These are phyloP conservation scores for Tripterygium wilfordii DNA, from an alignment of 177 flowering plant species.

Conservation along the genomic window DNA sequence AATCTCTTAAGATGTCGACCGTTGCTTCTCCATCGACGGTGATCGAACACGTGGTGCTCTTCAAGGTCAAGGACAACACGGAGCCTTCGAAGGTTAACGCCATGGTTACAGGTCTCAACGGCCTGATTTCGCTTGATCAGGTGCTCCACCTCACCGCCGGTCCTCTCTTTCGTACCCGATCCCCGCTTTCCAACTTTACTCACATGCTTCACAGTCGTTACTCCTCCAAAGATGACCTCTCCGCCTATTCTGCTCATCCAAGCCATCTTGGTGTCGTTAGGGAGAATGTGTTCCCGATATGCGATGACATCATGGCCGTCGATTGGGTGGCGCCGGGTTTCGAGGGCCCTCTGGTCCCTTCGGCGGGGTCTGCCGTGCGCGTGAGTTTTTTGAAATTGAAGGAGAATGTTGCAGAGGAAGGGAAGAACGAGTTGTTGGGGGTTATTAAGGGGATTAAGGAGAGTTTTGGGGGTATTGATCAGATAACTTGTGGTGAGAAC, in stretches of 20 bases:
- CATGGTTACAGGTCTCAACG: conserved; percentile 51
- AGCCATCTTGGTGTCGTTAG: conserved; percentile 51
- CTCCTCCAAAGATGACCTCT: conserved; percentile 49
- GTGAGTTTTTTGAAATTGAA: conserved; percentile 63
- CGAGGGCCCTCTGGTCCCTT: conserved; percentile 13
- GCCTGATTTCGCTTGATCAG: conserved; percentile 42
- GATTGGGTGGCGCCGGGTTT: conserved; percentile 60
- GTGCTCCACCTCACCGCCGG: conserved; percentile 68
- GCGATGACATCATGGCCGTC: conserved; percentile 76
- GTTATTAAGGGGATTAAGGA: conserved; percentile 47
- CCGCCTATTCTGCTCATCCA: conserved; percentile 49
- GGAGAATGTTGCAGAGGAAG: conserved; percentile 40
- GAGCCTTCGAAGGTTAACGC: conserved; percentile 37
- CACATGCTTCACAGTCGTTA: conserved; percentile 80
- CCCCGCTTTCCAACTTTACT: conserved; percentile 54
- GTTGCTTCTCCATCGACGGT: too few relatives aligned
- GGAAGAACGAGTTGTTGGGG: conserved; percentile 34
- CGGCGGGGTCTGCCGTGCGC: conserved; percentile 51
- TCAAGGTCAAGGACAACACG: conserved; percentile 56
- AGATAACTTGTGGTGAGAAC: conserved; percentile 64
- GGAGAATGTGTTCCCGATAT: conserved; percentile 46
- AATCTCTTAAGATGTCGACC: too few relatives aligned
- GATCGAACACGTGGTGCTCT: conserved; percentile 90
- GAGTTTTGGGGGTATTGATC: conserved; percentile 26
- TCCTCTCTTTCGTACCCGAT: conserved; percentile 40